A percentile compares a stretch with the other conserved stretches of the same genome.
phyloP scores from a whole-genome alignment of 2,329 filamentous ascomycete genomes.

The Cercospora zeae-maydis region DNA sequence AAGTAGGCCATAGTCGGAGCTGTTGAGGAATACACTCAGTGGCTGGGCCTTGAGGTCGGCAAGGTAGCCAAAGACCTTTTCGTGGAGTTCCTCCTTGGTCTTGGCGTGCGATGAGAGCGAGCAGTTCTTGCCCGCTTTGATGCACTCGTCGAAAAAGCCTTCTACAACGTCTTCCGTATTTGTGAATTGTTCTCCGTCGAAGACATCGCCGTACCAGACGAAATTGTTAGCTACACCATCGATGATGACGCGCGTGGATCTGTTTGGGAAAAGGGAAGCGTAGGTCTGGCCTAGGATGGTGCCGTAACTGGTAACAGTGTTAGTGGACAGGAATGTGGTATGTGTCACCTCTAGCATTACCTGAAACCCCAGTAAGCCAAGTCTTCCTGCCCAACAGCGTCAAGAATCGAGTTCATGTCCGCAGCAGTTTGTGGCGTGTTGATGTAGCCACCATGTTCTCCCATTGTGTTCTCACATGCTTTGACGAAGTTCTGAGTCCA shows the following conservation, averaged over 20 bases:
- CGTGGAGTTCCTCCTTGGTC: slow-evolving; percentile 17
- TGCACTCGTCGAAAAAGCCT: slow-evolving; percentile 54
- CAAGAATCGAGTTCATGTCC: slow-evolving; percentile 27
- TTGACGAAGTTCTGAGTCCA: slow-evolving; percentile 23
- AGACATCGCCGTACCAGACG: slow-evolving; percentile 46
- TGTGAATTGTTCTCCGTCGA: slow-evolving; percentile 50
- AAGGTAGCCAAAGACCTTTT: slow-evolving; percentile 20
- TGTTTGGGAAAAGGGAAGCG: slow-evolving; percentile 45
- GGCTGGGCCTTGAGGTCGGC: slow-evolving; percentile 24
- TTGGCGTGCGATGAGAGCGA: slow-evolving; percentile 17
- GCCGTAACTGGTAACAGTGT: slow-evolving; percentile 38
- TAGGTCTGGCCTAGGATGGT: slow-evolving; percentile 48
- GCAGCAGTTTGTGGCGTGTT: slow-evolving; percentile 27
- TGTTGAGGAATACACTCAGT: slow-evolving; percentile 24
- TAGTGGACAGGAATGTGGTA: background rate
- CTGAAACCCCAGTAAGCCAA: slow-evolving; percentile 43
- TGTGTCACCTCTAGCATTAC: background rate
- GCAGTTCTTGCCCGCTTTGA: slow-evolving; percentile 44
- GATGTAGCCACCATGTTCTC: slow-evolving; percentile 24
- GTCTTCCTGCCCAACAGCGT: slow-evolving; percentile 26
- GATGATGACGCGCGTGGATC: slow-evolving; percentile 43
- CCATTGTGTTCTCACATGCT: slow-evolving; percentile 24
- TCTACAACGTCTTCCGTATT: slow-evolving; percentile 56
- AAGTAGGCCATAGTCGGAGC: slow-evolving; percentile 20
- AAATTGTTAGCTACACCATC: slow-evolving; percentile 43